Evolutionary conservation across 805 yeast species (phyloP).

Genomic region (Barnettozyma populi): DNA sequence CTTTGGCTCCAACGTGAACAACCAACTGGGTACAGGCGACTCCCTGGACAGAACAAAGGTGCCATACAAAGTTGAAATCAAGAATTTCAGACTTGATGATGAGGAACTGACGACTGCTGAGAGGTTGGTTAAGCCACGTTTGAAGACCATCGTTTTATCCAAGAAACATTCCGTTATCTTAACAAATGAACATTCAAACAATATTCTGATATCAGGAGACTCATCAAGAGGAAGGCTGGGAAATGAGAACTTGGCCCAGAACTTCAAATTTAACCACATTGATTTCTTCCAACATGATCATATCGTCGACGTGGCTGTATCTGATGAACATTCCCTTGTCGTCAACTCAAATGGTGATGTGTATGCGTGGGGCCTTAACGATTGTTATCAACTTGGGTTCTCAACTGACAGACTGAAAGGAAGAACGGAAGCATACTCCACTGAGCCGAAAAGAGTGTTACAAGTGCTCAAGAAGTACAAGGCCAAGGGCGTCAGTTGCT

Average conservation of each 20-base stretch:
- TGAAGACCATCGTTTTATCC: constrained; percentile 46
- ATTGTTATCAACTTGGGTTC: constrained; percentile 62
- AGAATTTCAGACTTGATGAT: constrained; percentile 12
- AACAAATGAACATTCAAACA: constrained; percentile 42
- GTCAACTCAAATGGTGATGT: constrained; percentile 48
- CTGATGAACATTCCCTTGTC: constrained; percentile 65
- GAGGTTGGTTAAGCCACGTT: constrained; percentile 36
- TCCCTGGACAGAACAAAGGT: constrained; percentile 42
- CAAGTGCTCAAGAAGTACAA: constrained; percentile 25
- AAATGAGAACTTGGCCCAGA: constrained; percentile 37
- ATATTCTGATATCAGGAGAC: constrained; percentile 57
- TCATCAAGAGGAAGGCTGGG: constrained; percentile 74
- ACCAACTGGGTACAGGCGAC: constrained; percentile 63
- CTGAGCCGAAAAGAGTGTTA: constrained; percentile 25
- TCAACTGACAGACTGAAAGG: constrained; percentile 26
- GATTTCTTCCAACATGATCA: constrained; percentile 31
- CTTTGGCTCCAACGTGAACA: constrained; percentile 58
- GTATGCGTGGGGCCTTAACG: constrained; percentile 77
- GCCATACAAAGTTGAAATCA: constrained; percentile 34
- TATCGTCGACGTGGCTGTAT: constrained; percentile 38
- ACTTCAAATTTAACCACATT: constrained; percentile 40
- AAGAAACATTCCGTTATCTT: constrained; percentile 61
- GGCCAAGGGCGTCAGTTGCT: constrained; percentile 38
- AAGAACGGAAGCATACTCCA: constrained; percentile 23
- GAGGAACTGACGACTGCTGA: constrained; percentile 18